Evolutionary conservation across 1,284 basidiomycete genomes (phyloP).

Genomic region (Serendipita sp.): DNA sequence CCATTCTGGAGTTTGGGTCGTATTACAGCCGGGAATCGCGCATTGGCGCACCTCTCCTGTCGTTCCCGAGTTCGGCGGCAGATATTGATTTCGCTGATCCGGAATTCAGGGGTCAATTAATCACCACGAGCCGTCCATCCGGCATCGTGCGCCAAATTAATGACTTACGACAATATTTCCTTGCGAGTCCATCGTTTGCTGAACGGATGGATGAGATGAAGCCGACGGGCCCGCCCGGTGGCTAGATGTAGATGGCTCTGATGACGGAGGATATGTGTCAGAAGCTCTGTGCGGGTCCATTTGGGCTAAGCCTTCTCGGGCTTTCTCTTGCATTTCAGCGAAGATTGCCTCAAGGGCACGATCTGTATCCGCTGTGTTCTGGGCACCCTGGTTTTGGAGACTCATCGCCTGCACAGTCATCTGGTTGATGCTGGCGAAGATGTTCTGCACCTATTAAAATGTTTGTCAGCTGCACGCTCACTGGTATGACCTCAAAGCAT

Average conservation of each 20-base stretch:
- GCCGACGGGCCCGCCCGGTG: background rate
- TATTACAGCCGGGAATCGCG: background rate
- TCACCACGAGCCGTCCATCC: background rate
- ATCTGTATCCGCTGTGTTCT: no score
- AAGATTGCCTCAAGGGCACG: no score
- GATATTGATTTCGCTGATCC: background rate
- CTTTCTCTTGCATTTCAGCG: no score
- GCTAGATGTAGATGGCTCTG: background rate
- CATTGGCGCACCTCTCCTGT: background rate
- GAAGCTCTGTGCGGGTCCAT: no score
- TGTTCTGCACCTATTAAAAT: no score
- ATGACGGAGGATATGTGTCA: background rate
- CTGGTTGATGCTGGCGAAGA: no score
- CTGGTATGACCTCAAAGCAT: no score
- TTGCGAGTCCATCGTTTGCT: conserved; percentile 2
- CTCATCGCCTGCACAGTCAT: no score
- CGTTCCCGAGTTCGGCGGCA: background rate
- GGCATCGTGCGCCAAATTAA: background rate
- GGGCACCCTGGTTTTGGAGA: no score
- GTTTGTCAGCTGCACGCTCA: no score
- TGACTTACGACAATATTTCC: background rate
- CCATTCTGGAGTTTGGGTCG: conserved; percentile 1
- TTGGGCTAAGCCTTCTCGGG: no score
- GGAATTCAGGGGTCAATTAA: background rate
- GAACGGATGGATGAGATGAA: background rate